Evolutionary conservation across 179 eudicot genomes (phyloP), one percentile per base, ranked within the genome.

Genomic region (Spinacia oleracea): DNA sequence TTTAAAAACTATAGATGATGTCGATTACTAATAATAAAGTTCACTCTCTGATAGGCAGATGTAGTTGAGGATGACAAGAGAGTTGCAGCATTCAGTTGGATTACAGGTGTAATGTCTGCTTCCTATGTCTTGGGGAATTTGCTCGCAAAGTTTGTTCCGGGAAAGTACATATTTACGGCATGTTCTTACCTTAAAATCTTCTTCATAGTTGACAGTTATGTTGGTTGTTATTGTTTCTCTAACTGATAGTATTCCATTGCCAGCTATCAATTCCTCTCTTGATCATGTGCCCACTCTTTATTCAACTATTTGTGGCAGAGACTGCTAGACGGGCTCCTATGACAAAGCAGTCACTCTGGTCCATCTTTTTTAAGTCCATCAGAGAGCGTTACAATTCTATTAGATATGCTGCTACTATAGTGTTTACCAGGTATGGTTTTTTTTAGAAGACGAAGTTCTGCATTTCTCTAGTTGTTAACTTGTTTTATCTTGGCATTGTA

Each of bases 41-140:
- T 62, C 71, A 29, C 51, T 76, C 29, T 80, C 46, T 86, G 56
- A 76, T 81, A 93, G 98, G 98, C 98, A 80, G 98, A 93, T 89
- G 86, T 90, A 74, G 85, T 89, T 16, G 87, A 90, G 59, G 86
- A 83, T 32, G 83, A 86, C 60, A 91, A 87, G 70, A 88, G 93
- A 83, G 89, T 93, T 70, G 93, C 94, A 76, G 88, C 86, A 71
- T 91, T 93, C 80, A 87, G 98, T 86, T 93, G 94, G 97, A 90
- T 93, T 73, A 91, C 94, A 1, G 98, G 98, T 62, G 87, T 90
- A 68, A 88, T 87, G 81, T 93, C 97, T 81, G 93, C 91, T 71
- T 86, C 97, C 31, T 91, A 91, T 82, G 88, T 91, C 63, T 20
- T 93, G 68, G 98, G 94, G 56, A 93, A 82, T 84, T 72, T 86